Conservation (phyloP, 495 filamentous ascomycete species). For the Hypoxylon subgilvum region DNA sequence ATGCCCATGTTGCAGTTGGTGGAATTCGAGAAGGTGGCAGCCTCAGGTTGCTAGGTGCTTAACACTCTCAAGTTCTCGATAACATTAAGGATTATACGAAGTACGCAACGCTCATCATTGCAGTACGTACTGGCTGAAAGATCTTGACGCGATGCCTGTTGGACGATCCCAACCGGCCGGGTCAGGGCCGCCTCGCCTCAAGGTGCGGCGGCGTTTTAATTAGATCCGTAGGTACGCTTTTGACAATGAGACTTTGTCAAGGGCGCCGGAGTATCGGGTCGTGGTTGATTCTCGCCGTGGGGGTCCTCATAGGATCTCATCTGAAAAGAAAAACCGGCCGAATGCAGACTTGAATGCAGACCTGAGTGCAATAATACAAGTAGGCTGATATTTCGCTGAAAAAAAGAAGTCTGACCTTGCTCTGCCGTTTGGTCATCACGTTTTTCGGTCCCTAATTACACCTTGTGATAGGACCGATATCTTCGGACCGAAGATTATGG, state of each 20-base stretch:
- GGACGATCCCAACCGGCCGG: slow-evolving; percentile 15
- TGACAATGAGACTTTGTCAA: neutral
- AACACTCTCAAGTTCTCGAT: too few species aligned
- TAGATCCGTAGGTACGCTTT: slow-evolving; percentile 4
- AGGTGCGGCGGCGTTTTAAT: slow-evolving; percentile 3
- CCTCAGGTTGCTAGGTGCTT: neutral
- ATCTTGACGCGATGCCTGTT: neutral
- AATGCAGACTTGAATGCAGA: slow-evolving; percentile 1
- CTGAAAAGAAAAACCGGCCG: neutral
- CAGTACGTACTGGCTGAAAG: too few species aligned
- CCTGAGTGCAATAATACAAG: too few species aligned
- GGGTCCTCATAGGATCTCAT: neutral
- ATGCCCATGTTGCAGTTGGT: slow-evolving; percentile 4
- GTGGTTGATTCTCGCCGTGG: neutral
- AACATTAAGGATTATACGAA: slow-evolving; percentile 13
- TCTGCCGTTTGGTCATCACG: too few species aligned
- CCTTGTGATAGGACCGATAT: slow-evolving; percentile 22
- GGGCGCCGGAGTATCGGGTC: slow-evolving; percentile 17
- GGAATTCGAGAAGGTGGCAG: neutral
- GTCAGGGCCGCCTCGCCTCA: slow-evolving; percentile 1
- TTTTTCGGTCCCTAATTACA: neutral
- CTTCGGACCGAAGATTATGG: slow-evolving; percentile 26
- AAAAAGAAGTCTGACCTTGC: too few species aligned
- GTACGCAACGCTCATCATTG: too few species aligned
- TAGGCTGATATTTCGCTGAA: too few species aligned